phyloP scores from a whole-genome alignment of 768 basidiomycete genomes.

The Termitomyces sp. region DNA sequence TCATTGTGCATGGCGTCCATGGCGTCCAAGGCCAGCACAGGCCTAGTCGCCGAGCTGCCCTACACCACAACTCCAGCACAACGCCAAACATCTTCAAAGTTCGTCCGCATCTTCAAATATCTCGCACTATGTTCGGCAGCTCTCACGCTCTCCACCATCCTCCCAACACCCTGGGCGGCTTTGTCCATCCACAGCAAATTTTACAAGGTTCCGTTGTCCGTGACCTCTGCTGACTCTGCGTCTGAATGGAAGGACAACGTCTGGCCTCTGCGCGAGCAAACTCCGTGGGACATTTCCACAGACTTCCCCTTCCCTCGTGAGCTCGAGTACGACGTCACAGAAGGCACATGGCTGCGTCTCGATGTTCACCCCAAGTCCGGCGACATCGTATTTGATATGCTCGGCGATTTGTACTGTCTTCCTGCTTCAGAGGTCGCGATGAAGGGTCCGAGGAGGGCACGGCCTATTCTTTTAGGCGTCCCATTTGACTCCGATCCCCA shows the following conservation, averaged over 20 bases:
- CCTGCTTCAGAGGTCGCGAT: slow-evolving; percentile 35
- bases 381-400: slow-evolving; percentile 73
- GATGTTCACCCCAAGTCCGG: slow-evolving; percentile 70
- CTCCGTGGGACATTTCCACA: slow-evolving; percentile 73
- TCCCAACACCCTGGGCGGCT: slow-evolving; percentile 32
- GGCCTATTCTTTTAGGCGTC: slow-evolving; percentile 58
- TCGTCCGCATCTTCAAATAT: slow-evolving; percentile 14
- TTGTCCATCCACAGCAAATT: slow-evolving; percentile 13
- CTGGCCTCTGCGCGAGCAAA: slow-evolving; percentile 60
- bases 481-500: slow-evolving; percentile 72
- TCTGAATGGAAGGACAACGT: slow-evolving; percentile 47
- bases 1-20: slow-evolving; percentile 15
- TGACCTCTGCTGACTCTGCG: slow-evolving; percentile 25
- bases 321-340: slow-evolving; percentile 63
- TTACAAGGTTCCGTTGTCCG: slow-evolving; percentile 16
- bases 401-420: slow-evolving; percentile 72
- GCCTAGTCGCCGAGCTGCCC: slow-evolving; percentile 3
- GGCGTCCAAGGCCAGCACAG: neutral
- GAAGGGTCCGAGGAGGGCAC: slow-evolving; percentile 35
- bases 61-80: neutral
- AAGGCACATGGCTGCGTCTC: slow-evolving; percentile 74
- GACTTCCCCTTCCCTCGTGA: slow-evolving; percentile 68
- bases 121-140: slow-evolving; percentile 29
- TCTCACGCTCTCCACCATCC: slow-evolving; percentile 27
- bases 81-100: slow-evolving; percentile 2